Evolutionary conservation across 257 asterid genomes (phyloP).

Genomic region (Solanum dulcamara): DNA sequence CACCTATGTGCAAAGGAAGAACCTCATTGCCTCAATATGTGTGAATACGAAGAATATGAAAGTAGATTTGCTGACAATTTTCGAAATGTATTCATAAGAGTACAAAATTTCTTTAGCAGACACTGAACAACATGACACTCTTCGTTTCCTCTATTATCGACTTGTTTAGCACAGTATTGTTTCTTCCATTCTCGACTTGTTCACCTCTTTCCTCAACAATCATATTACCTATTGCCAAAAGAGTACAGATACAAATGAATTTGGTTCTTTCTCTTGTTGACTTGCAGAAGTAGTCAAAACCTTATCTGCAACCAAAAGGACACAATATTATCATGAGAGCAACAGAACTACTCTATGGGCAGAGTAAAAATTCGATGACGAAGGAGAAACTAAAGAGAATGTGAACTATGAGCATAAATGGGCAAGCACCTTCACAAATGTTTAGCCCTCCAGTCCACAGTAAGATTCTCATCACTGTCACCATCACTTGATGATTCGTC

Average conservation of each 20-base stretch:
- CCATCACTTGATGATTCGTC: slow-evolving; percentile 64
- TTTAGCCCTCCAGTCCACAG: slow-evolving; percentile 92
- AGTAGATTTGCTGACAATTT: not conserved
- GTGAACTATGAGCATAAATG: slow-evolving; percentile 4
- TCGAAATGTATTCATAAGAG: not conserved
- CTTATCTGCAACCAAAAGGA: not conserved
- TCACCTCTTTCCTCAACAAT: not conserved
- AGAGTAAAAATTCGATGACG: not conserved
- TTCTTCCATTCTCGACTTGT: not conserved
- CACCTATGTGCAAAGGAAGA: not conserved
- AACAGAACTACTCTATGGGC: not conserved
- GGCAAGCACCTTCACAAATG: slow-evolving; percentile 32
- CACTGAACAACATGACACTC: not conserved
- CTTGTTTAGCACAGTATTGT: not conserved
- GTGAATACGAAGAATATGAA: not conserved
- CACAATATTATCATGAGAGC: not conserved
- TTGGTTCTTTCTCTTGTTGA: not conserved
- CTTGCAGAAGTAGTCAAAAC: not conserved
- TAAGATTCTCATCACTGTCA: slow-evolving; percentile 40
- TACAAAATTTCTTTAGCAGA: not conserved
- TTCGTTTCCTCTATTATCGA: not conserved
- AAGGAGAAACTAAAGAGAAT: not conserved
- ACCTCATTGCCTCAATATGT: not conserved
- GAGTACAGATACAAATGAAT: not conserved
- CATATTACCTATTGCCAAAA: not conserved